Conservation (phyloP, 2,329 filamentous ascomycete species). For the Monilinia polystroma region DNA sequence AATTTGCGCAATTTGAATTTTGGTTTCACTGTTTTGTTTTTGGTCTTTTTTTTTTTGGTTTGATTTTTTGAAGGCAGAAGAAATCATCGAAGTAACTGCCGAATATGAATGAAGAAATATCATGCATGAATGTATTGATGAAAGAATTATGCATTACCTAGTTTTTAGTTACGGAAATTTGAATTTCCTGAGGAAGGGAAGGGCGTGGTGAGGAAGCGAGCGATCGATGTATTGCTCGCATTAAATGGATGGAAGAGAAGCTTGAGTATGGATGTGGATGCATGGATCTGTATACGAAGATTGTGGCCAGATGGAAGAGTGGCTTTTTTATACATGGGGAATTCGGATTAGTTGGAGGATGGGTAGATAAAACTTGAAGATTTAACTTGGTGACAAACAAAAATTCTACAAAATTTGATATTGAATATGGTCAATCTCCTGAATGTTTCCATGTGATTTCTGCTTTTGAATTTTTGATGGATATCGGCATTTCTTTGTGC, state of each 20-base stretch:
- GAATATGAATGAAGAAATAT: slow-evolving; percentile 10
- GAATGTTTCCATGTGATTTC: neutral
- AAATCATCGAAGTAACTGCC: slow-evolving; percentile 20
- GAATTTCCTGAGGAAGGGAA: neutral
- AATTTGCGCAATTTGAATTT: too few relatives aligned
- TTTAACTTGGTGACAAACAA: slow-evolving; percentile 1
- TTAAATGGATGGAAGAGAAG: neutral
- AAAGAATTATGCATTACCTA: neutral
- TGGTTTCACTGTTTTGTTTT: neutral
- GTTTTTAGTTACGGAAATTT: slow-evolving; percentile 6
- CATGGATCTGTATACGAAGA: slow-evolving; percentile 26
- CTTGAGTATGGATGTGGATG: slow-evolving; percentile 12
- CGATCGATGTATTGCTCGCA: neutral
- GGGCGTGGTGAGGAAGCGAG: neutral
- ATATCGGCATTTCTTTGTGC: too few relatives aligned
- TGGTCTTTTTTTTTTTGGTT: neutral
- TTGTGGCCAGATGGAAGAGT: neutral
- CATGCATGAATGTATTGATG: neutral
- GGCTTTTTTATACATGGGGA: slow-evolving; percentile 25
- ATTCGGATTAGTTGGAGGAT: neutral
- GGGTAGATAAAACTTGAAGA: slow-evolving; percentile 25
- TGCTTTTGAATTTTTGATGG: too few relatives aligned
- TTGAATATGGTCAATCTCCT: neutral
- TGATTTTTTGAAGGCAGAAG: slow-evolving; percentile 27
- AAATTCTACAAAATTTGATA: neutral